phyloP scores from a whole-genome alignment of 768 basidiomycete species.

The Mycena leptocephala region DNA sequence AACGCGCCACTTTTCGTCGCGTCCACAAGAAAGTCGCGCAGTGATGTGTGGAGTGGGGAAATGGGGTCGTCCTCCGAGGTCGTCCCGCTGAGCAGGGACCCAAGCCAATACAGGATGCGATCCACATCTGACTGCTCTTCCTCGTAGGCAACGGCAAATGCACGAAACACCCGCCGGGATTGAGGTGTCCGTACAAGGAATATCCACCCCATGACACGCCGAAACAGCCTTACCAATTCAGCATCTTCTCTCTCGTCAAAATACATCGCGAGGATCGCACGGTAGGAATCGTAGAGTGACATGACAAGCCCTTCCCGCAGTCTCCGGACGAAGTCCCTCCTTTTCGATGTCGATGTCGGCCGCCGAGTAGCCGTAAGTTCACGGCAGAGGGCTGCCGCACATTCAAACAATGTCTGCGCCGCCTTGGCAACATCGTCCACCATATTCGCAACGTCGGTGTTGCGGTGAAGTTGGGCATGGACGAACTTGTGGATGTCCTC shows the following conservation, averaged over 20 bases:
- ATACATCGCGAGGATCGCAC: slow-evolving; percentile 8
- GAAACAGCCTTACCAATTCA: neutral
- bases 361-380: neutral
- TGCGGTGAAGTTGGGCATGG: neutral
- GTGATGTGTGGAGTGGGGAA: no score
- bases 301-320: neutral
- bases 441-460: neutral
- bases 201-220: neutral
- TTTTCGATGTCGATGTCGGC: neutral
- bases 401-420: slow-evolving; percentile 7
- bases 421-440: slow-evolving; percentile 8
- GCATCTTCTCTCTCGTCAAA: neutral
- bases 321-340: neutral
- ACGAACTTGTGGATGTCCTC: slow-evolving; percentile 10
- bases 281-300: slow-evolving; percentile 4
- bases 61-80: neutral
- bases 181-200: neutral
- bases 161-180: slow-evolving; percentile 1
- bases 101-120: neutral
- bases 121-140: neutral
- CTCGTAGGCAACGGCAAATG: neutral
- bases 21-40: no score
- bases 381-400: neutral
- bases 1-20: neutral
- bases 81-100: neutral